These are phyloP conservation scores for Talaromyces nanjingensis DNA, from an alignment of 495 filamentous ascomycete genomes.

Conservation along the genomic window DNA sequence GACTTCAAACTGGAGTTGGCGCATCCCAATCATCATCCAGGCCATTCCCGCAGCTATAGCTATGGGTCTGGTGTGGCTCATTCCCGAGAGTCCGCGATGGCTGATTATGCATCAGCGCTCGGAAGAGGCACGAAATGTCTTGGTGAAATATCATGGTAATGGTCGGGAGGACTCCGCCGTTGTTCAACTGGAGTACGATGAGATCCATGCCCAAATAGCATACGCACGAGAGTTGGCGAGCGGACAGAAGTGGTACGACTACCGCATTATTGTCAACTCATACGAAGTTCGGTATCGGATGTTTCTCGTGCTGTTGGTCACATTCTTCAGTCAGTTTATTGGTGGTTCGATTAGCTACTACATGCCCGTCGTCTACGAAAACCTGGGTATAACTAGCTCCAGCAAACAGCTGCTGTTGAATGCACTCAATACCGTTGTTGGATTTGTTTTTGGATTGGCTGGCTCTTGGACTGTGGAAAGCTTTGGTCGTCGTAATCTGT, in stretches of 20 bases:
- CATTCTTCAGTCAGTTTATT: conserved; percentile 59
- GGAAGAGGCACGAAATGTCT: conserved; percentile 44
- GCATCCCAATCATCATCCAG: conserved; percentile 56
- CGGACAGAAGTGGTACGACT: conserved; percentile 65
- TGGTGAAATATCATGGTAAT: conserved; percentile 53
- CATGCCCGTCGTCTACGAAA: conserved; percentile 46
- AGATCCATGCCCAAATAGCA: conserved; percentile 51
- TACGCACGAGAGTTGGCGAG: conserved; percentile 29
- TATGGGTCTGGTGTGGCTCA: neutral
- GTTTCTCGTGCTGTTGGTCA: conserved; percentile 33
- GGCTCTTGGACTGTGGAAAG: conserved; percentile 49
- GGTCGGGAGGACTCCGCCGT: conserved; percentile 41
- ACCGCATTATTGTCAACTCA: conserved; percentile 54
- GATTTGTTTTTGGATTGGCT: conserved; percentile 54
- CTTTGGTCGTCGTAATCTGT: conserved; percentile 50
- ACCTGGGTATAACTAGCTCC: conserved; percentile 46
- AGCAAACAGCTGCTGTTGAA: conserved; percentile 53
- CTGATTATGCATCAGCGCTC: conserved; percentile 44
- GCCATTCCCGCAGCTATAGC: conserved; percentile 41
- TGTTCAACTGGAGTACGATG: conserved; percentile 53
- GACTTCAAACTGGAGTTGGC: conserved; percentile 37
- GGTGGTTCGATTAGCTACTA: conserved; percentile 65
- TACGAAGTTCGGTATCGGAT: conserved; percentile 51
- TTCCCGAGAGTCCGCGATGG: conserved; percentile 33
- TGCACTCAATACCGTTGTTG: conserved; percentile 54